These are phyloP conservation scores for Citrus inodora DNA, from an alignment of 345 rosid species.

Conservation along the genomic window DNA sequence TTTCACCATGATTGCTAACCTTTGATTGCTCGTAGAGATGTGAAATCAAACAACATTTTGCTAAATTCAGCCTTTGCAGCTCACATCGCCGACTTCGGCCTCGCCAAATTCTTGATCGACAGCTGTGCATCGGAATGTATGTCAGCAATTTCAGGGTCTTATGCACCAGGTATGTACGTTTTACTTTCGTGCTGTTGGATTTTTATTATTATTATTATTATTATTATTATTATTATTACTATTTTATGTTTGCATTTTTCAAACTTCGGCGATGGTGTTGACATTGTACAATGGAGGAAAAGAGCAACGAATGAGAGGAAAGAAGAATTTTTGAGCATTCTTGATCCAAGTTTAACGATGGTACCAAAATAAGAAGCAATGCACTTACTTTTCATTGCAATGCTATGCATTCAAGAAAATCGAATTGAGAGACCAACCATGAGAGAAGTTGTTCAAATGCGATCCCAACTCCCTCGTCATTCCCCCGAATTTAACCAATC, in stretches of 20 bases:
- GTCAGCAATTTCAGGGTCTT: no score
- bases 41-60: constrained; percentile 65
- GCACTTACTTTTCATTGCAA: constrained; percentile 56
- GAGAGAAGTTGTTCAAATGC: constrained; percentile 75
- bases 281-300: no score
- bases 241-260: no score
- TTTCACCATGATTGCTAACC: constrained; percentile 75
- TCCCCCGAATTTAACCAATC: constrained; percentile 12
- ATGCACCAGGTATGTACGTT: constrained; percentile 29
- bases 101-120: constrained; percentile 58
- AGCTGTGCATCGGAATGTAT: constrained; percentile 19
- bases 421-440: constrained; percentile 61
- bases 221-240: background rate
- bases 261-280: no score
- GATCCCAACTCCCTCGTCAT: constrained; percentile 34
- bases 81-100: constrained; percentile 70
- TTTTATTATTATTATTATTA: background rate
- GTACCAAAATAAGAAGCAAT: constrained; percentile 50
- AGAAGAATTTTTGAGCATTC: no score
- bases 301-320: no score
- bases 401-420: constrained; percentile 61
- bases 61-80: constrained; percentile 62
- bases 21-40: constrained; percentile 57
- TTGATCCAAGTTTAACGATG: background rate
- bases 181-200: no score